Evolutionary conservation across 768 basidiomycete genomes (phyloP), one percentile per base, ranked within the genome.

Genomic region (Rhodotorula sphaerocarpa): DNA sequence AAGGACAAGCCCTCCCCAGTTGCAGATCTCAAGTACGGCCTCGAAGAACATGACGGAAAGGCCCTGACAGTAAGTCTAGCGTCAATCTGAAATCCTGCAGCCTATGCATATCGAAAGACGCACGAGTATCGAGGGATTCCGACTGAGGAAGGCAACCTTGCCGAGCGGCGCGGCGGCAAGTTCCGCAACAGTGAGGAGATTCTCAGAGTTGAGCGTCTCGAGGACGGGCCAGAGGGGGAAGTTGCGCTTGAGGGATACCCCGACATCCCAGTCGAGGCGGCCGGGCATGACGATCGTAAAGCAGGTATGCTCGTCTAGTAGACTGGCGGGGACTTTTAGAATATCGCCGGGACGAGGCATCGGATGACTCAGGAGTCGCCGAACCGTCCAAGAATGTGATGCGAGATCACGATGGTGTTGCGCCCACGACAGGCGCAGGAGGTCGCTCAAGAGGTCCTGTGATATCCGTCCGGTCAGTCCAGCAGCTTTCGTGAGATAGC

Each of bases 221-320:
- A 96, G 95, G 53, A 97, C 73, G 3, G 92, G 92, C 90, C 90
- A 97, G 83, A 95, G 88, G 43, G 90, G 90, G 73, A 92, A 52
- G 50, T 70, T 50, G 33, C 44, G 55, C 23, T 52, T 33, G 3
- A 31, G 23, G 3, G 33, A 3, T 2, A 33, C 33, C 9, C 27
- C 56, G 25, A 25, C 45, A 21, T 48, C n/a, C 43, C 61, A 55
- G 39, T 69, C 54, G 39, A 70, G 28, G 25, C 39, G 25, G 34
- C 68, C 68, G 14, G 76, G 75, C 70, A 76, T 59, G 4, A n/a
- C 50, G 58, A 62, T 57, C 3, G n/a, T 55, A 33, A 67, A 63
- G 47, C 11, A 39, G 5, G 57, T 57, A 3, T 52, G 48, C 57
- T 45, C 70, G 62, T 33, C 66, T 61, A 7, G 62, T 12, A n/a